phyloP scores from a whole-genome alignment of 1,284 basidiomycete species.

The Psilocybe mexicana region DNA sequence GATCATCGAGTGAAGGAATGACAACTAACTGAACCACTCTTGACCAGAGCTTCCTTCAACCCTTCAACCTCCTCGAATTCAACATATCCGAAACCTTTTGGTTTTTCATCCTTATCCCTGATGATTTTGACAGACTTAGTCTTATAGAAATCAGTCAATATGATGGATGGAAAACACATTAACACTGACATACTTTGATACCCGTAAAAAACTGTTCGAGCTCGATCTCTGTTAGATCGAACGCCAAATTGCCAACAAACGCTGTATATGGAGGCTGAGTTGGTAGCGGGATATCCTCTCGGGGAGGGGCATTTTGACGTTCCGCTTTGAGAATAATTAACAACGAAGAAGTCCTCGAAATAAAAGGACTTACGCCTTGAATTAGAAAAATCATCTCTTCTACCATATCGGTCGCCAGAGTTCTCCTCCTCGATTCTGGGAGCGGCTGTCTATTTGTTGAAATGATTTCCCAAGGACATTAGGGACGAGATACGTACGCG shows the following conservation, averaged over 20 bases:
- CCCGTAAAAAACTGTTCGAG: slow-evolving; percentile 79
- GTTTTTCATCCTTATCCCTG: slow-evolving; percentile 86
- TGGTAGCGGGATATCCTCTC: slow-evolving; percentile 95
- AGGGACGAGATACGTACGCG: slow-evolving; percentile 63
- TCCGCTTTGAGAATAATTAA: slow-evolving; percentile 49
- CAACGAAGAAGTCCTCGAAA: slow-evolving; percentile 8
- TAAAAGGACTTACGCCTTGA: slow-evolving; percentile 51
- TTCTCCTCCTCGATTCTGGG: slow-evolving; percentile 59
- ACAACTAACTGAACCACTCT: slow-evolving; percentile 59
- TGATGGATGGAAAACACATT: slow-evolving; percentile 1
- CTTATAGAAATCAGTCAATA: slow-evolving; percentile 35
- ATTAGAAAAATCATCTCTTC: slow-evolving; percentile 61
- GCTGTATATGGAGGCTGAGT: slow-evolving; percentile 94
- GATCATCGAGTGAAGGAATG: background rate
- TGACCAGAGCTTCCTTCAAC: slow-evolving; percentile 79
- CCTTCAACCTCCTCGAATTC: slow-evolving; percentile 87
- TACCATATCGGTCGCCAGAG: slow-evolving; percentile 48
- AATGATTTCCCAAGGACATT: background rate
- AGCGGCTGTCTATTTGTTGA: slow-evolving; percentile 48
- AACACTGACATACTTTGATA: slow-evolving; percentile 49
- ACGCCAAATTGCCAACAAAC: slow-evolving; percentile 94
- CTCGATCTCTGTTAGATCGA: slow-evolving; percentile 87
- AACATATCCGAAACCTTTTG: slow-evolving; percentile 98
- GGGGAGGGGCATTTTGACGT: slow-evolving; percentile 55
- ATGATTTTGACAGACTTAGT: slow-evolving; percentile 91